Base-by-base conservation (phyloP, 495 filamentous ascomycete genomes). In the Beverwykella pulmonaria region DNA sequence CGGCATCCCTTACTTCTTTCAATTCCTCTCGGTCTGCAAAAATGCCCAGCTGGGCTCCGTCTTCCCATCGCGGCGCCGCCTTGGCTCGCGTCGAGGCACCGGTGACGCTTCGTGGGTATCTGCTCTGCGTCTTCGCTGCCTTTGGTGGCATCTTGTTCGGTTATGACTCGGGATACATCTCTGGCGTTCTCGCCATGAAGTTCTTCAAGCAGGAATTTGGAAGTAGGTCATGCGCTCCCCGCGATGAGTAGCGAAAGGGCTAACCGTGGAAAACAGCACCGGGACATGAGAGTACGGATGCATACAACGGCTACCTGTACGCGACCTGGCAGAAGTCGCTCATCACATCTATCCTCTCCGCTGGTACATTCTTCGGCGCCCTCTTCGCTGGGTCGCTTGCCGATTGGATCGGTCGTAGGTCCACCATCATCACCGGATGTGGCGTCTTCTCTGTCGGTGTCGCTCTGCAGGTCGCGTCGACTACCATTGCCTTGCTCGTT, bases 401-500 rank as follows among this genome's bases (percentile, higher is more conserved):
- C 19, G 77, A 79, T 47, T 73, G 70, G 64, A 72, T 78, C 48
- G 77, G 77, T 41, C 76, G 77, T 60, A 73, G 76, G 20, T 49
- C 67, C 30, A 77, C 74, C 61, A 73, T 79, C 67, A 74, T 78
- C 53, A 34, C 54, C 0, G 75, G 77, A 61, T 79, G 76, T 68
- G 44, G 26, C n/a, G 68, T 79, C 70, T 79, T 77, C 71, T 71
- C 71, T 20, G 48, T 77, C 57, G 77, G 77, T 70, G 74, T 79
- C 57, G 61, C 72, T 36, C 63, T 79, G 12, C 76, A 79, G 53
- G 68, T 69, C 26, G 75, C 77, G 6, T 69, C 67, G 15, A 86
- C 83, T 12, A 73, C 81, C 0, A 82, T 92, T 19, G 86, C 87
- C 2, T 77, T 93, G 14, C 87, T 95, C 61, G 82, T 90, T 7